phyloP scores from a whole-genome alignment of 257 asterid genomes.

The Jaltomata sinuosa region DNA sequence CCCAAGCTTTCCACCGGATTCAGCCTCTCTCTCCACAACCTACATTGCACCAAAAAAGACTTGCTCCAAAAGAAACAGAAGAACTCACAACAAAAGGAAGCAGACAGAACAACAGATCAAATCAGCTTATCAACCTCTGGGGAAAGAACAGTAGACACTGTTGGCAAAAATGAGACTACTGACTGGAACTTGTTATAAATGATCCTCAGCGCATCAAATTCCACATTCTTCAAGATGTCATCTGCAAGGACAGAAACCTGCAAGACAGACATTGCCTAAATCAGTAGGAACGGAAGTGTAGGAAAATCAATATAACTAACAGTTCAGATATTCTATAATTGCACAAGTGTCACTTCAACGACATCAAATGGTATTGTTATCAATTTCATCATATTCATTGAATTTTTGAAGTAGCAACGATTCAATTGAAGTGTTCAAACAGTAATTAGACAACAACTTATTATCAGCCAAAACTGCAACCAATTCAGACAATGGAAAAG shows the following conservation, averaged over 20 bases:
- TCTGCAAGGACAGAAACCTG: conserved; percentile 96
- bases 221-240: conserved; percentile 88
- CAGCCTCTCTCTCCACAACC: conserved; percentile 87
- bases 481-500: neutral
- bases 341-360: neutral
- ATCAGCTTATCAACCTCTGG: conserved; percentile 61
- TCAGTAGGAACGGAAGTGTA: neutral
- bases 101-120: neutral
- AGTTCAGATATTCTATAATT: no score
- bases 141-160: conserved; percentile 70
- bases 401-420: neutral
- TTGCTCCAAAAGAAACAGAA: neutral
- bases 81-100: neutral
- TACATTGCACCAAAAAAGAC: conserved; percentile 9
- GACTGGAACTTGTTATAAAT: conserved; percentile 90
- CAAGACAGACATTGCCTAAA: neutral
- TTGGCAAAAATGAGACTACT: conserved; percentile 64
- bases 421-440: neutral
- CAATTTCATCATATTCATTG: neutral
- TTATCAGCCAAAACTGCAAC: neutral
- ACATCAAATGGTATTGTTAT: neutral
- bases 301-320: neutral
- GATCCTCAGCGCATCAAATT: conserved; percentile 75
- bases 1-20: conserved; percentile 86
- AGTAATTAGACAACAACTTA: neutral